Conservation (phyloP, 2,329 filamentous ascomycete species). For the Trichoderma endophyticum region DNA sequence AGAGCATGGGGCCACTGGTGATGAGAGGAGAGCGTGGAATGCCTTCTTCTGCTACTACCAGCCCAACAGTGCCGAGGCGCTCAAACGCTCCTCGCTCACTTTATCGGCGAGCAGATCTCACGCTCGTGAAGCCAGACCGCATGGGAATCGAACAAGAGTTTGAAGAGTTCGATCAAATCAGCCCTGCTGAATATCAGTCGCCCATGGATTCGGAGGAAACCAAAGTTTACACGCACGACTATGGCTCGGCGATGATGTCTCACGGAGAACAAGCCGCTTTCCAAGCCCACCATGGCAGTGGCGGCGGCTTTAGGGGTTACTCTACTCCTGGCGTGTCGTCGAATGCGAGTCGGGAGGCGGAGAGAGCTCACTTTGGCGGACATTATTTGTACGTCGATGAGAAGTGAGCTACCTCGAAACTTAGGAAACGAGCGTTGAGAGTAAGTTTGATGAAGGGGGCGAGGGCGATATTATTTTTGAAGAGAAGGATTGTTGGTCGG, state of each 20-base stretch:
- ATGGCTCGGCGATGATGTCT: not conserved
- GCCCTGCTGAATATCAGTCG: not conserved
- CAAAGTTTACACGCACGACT: conserved; percentile 4
- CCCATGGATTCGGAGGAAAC: not conserved
- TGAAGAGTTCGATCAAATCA: not conserved
- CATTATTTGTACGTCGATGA: not conserved
- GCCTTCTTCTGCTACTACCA: not conserved
- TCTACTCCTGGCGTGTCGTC: not conserved
- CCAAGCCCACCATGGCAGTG: not conserved
- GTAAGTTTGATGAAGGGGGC: not conserved
- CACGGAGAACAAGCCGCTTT: conserved; percentile 6
- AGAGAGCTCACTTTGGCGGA: not conserved
- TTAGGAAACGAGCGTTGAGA: not conserved
- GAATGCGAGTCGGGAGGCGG: not conserved
- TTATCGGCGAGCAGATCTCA: not conserved
- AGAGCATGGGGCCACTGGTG: not conserved
- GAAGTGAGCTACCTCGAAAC: not conserved
- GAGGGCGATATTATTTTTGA: not conserved
- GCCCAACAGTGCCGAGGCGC: not conserved
- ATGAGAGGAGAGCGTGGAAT: not conserved
- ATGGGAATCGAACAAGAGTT: not conserved
- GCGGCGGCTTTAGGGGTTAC: not conserved
- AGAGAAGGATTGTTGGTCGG: not conserved
- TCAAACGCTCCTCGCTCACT: not conserved
- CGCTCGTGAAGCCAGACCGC: not conserved